Conservation (phyloP, 768 basidiomycete species). For the Lentinula lateritia region DNA sequence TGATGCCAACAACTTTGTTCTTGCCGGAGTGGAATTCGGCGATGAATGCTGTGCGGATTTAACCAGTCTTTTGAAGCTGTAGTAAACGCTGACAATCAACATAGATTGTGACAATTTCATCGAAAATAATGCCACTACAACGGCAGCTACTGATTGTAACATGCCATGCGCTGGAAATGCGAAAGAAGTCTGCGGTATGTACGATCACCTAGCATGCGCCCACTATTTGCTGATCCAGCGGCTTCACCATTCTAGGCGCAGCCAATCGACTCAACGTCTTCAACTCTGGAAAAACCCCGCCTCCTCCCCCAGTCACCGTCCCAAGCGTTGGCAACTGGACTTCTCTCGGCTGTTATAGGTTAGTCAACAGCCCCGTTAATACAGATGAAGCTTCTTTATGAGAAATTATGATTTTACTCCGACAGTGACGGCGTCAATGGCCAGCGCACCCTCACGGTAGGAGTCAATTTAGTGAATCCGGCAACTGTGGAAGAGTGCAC, state of each 20-base stretch:
- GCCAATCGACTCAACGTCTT: constrained; percentile 56
- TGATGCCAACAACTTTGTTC: constrained; percentile 42
- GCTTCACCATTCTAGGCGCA: constrained; percentile 18
- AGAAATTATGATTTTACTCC: constrained; percentile 6
- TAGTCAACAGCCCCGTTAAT: constrained; percentile 8
- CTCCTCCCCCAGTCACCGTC: constrained; percentile 47
- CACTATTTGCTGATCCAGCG: neutral
- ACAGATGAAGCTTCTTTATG: constrained; percentile 13
- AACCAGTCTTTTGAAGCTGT: neutral
- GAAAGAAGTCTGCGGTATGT: constrained; percentile 47
- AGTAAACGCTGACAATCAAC: neutral
- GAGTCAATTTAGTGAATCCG: constrained; percentile 29
- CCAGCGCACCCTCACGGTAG: constrained; percentile 33
- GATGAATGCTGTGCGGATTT: constrained; percentile 52
- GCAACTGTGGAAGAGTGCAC: constrained; percentile 57
- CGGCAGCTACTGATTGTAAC: constrained; percentile 50
- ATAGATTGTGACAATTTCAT: constrained; percentile 63
- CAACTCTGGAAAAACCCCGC: constrained; percentile 54
- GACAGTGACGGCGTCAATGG: constrained; percentile 39
- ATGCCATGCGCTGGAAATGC: constrained; percentile 57
- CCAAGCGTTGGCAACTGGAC: constrained; percentile 58
- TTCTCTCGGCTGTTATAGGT: constrained; percentile 76
- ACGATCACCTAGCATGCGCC: too few species aligned
- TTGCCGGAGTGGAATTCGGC: constrained; percentile 65
- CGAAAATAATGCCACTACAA: constrained; percentile 36